phyloP scores from a whole-genome alignment of 208 protist genomes.

The Trichomonas vaginalis region DNA sequence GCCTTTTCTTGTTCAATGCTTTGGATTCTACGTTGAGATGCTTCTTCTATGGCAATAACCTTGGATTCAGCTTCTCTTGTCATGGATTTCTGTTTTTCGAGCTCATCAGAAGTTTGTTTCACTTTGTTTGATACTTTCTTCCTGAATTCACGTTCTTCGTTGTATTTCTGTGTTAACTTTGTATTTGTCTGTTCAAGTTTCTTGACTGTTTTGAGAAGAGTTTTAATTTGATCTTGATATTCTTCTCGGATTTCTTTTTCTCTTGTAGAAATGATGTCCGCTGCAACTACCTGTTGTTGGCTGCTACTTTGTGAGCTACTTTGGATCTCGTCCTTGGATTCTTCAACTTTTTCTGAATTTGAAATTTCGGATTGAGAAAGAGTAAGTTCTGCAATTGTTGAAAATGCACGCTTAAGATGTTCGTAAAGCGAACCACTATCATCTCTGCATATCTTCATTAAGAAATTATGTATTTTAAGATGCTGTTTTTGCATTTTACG shows the following conservation, averaged over 20 bases:
- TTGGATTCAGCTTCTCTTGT: neutral
- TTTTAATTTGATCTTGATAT: neutral
- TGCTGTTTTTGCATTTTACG: neutral
- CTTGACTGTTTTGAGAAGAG: neutral
- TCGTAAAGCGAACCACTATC: neutral
- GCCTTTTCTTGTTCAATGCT: neutral
- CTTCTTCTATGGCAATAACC: neutral
- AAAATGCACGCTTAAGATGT: neutral
- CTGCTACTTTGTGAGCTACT: neutral
- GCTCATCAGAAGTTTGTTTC: neutral
- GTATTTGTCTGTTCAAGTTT: neutral
- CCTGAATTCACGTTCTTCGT: neutral
- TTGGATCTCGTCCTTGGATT: neutral
- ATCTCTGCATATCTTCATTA: neutral
- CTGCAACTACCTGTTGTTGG: neutral
- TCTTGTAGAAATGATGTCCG: neutral
- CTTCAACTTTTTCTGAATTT: neutral
- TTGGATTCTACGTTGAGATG: neutral
- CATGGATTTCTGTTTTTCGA: neutral
- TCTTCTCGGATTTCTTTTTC: neutral
- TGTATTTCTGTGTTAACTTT: neutral
- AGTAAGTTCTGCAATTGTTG: neutral
- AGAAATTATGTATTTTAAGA: neutral
- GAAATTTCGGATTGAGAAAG: neutral
- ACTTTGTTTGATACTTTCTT: neutral